Evolutionary conservation across 495 filamentous ascomycete species (phyloP), one percentile per base, ranked within the genome.

Genomic region (Aspergillus sparsus): DNA sequence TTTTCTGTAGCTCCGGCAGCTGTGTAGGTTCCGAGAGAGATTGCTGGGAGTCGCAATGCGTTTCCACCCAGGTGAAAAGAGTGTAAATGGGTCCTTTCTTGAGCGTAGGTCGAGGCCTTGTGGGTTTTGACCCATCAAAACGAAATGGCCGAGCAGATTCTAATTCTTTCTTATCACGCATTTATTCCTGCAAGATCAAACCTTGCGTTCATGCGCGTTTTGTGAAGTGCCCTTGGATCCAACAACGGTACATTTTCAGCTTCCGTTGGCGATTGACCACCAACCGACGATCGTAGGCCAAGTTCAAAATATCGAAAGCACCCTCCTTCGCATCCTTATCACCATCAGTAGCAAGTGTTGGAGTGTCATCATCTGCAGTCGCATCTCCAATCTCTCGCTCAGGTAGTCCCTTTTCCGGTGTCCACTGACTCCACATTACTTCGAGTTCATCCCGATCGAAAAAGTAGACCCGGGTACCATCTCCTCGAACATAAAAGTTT

Each of bases 381-480:
- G 44, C 44, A n/a, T 58, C 52, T 10, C 51, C 66, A 4, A 65
- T 58, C 42, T 50, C 59, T 42, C 49, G 63, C 65, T 49, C 59
- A 32, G 60, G 65, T 11, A 77, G 58, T 1, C 69, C 75, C 46
- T 69, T 70, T 64, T 74, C 70, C 5, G 68, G 69, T 6, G 70
- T 74, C 74, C 74, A 78, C 75, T 82, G 67, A n/a, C 80, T 75
- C 89, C 93, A 98, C 56, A 97, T 93, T 37, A 83, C 68, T 36
- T 81, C 78, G 61, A 98, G 74, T 72, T 98, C 87, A 27, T 92
- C 87, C 71, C 85, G 80, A 35, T 96, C 92, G 67, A 98, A 98
- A 73, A 98, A 98, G 72, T 97, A 98, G 7, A 98, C 94, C 21
- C 94, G 85, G 7, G 94, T 98, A 5, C 94, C 94, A 69, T 98